Evolutionary conservation across 805 yeast species (phyloP), one percentile per base, ranked within the genome.

Genomic region (Ogataea ganodermae): DNA sequence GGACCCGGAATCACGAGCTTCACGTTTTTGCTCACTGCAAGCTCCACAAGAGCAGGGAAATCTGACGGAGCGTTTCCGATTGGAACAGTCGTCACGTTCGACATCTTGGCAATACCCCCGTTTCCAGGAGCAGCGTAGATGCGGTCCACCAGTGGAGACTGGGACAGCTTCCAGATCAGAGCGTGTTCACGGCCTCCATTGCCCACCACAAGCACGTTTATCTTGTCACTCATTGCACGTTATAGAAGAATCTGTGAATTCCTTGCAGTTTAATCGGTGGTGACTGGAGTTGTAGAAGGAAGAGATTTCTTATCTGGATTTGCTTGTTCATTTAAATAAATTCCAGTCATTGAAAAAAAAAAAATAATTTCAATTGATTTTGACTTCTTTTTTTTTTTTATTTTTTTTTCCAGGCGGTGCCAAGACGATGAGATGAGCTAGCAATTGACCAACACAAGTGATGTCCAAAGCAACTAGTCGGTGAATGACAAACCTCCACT

Each of bases 131-230:
- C 96, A 46, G 92, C 96, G 61, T 66, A 95, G 57, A 95, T 84
- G 50, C 79, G 76, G 51, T 71, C 70, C 28, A 90, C 96, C 37
- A 78, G 68, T 31, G 80, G 70, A 28, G 97, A 89, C 69, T 90
- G 92, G 24, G 86, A 72, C 54, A 94, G 77, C 63, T 86, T 88
- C 97, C 97, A 91, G 13, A 89, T 87, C 51, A 94, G 77, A 45
- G 98, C 98, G 67, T 94, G 97, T 71, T 94, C 99, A 75, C 99
- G 90, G 58, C 99, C 99, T 66, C 99, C 99, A 71, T 87, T 89
- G 62, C 99, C 99, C 58, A 94, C 79, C 55, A 94, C 84, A 52
- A 94, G 81, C 57, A 94, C 70, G 66, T 86, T 89, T 36, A 59
- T 54, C 44, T 60, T 61, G 14, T 55, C 54, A 35, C 55, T 42